Conservation (phyloP, 345 rosid genomes). For the Jatropha curcas region DNA sequence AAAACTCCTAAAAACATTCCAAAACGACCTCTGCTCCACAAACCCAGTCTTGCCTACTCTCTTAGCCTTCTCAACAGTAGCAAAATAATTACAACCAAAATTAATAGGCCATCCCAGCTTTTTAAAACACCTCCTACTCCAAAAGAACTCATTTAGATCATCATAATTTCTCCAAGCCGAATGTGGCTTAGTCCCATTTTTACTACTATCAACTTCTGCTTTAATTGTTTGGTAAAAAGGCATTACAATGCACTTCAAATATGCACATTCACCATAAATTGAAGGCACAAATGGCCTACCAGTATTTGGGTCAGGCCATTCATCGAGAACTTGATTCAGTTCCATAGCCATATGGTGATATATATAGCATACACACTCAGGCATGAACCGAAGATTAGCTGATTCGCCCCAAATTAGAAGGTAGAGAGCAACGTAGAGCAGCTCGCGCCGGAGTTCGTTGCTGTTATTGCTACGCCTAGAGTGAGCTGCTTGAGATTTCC, state of each 20-base stretch:
- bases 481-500: constrained; percentile 39
- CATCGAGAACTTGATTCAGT: constrained; percentile 42
- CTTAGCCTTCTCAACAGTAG: constrained; percentile 28
- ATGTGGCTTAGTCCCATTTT: constrained; percentile 73
- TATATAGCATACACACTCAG: constrained; percentile 60
- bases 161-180: constrained; percentile 94
- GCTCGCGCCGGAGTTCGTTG: constrained; percentile 44
- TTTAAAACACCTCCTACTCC: constrained; percentile 83
- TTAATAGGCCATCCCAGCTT: constrained; percentile 71
- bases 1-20: too few relatives aligned
- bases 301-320: constrained; percentile 44
- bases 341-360: constrained; percentile 65
- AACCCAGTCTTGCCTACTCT: constrained; percentile 85
- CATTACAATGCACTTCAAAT: constrained; percentile 54
- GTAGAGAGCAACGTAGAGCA: constrained; percentile 52
- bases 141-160: constrained; percentile 83
- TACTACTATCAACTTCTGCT: constrained; percentile 60
- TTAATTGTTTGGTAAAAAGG: constrained; percentile 64
- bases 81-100: constrained; percentile 52
- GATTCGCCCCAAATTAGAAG: constrained; percentile 70
- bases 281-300: constrained; percentile 59
- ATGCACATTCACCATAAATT: constrained; percentile 55
- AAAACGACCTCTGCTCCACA: too few relatives aligned
- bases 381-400: constrained; percentile 54
- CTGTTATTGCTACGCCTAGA: constrained; percentile 25